A percentile compares a stretch with the other conserved stretches of the same genome.
phyloP scores from a whole-genome alignment of 345 rosid species.

The Camelina neglecta region DNA sequence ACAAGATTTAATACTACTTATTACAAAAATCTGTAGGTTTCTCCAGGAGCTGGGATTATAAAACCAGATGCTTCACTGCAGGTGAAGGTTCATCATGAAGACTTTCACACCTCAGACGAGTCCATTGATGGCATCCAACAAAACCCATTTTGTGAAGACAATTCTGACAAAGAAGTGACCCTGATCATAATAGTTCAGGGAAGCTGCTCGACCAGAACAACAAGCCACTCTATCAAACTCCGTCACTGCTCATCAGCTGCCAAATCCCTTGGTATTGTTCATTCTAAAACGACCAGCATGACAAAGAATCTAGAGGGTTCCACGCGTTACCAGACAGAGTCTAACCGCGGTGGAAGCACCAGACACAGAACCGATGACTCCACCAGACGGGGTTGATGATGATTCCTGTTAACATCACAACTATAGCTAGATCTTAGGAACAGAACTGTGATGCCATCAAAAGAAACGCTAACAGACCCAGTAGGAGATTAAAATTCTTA shows the following conservation, averaged over 20 bases:
- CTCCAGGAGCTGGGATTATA: conserved; percentile 82
- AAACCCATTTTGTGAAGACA: conserved; percentile 79
- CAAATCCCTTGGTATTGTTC: conserved; percentile 48
- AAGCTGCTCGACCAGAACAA: conserved; percentile 62
- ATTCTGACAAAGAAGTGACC: conserved; percentile 71
- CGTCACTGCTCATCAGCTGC: conserved; percentile 71
- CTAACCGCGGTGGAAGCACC: conserved; percentile 36
- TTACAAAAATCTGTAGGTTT: conserved; percentile 52
- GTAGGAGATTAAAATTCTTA: conserved; percentile 26
- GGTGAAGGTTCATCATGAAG: conserved; percentile 81
- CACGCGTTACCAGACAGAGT: conserved; percentile 34
- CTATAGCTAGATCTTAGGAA: conserved; percentile 44
- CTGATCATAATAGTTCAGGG: conserved; percentile 63
- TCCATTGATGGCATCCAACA: conserved; percentile 72
- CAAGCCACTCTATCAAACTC: conserved; percentile 61
- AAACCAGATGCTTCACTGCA: conserved; percentile 67
- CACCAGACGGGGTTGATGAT: conserved; percentile 38
- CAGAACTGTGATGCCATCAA: conserved; percentile 26
- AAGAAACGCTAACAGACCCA: conserved; percentile 14
- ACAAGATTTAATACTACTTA: conserved; percentile 5
- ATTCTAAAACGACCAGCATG: conserved; percentile 46
- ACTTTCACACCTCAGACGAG: conserved; percentile 68
- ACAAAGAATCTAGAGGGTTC: conserved; percentile 50
- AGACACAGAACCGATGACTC: conserved; percentile 33
- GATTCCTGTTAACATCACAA: conserved; percentile 15